Evolutionary conservation across 2,329 filamentous ascomycete species (phyloP).

Genomic region (Talaromyces sp.): DNA sequence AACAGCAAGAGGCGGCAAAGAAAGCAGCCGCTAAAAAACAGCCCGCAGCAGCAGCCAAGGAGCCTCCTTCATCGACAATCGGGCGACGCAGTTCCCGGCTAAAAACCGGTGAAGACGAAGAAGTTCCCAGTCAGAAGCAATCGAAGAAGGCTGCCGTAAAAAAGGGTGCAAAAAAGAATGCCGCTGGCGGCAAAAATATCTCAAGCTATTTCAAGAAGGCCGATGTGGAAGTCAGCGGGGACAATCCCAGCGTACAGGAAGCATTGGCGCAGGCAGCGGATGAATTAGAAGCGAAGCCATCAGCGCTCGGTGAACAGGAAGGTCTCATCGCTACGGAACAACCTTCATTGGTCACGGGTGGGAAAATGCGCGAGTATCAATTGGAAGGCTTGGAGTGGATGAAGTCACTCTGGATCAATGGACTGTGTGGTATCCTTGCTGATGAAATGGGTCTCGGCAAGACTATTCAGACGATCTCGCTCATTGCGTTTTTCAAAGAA

Average conservation of each 20-base stretch:
- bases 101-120: constrained; percentile 21
- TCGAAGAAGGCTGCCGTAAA: constrained; percentile 23
- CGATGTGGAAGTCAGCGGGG: constrained; percentile 53
- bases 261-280: constrained; percentile 58
- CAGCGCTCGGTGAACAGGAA: constrained; percentile 63
- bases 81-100: constrained; percentile 34
- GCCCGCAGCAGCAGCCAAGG: constrained; percentile 28
- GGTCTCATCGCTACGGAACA: constrained; percentile 74
- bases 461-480: constrained; percentile 84
- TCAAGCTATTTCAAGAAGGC: constrained; percentile 61
- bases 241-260: constrained; percentile 54
- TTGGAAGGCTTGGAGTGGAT: constrained; percentile 94
- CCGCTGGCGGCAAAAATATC: constrained; percentile 45
- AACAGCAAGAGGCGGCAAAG: constrained; percentile 44
- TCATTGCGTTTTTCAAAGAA: constrained; percentile 83
- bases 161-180: constrained; percentile 29
- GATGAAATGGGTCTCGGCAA: constrained; percentile 96
- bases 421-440: constrained; percentile 84
- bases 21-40: constrained; percentile 36
- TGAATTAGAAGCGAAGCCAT: constrained; percentile 56
- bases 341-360: constrained; percentile 77
- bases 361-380: constrained; percentile 91
- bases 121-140: constrained; percentile 18
- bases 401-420: constrained; percentile 76
- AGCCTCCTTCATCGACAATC: constrained; percentile 21